Percentiles rank a stretch among this genome's conserved stretches.
These are phyloP conservation scores for Fusarium brevicatenulatum DNA, from an alignment of 2,329 filamentous ascomycete species.

Conservation along the genomic window DNA sequence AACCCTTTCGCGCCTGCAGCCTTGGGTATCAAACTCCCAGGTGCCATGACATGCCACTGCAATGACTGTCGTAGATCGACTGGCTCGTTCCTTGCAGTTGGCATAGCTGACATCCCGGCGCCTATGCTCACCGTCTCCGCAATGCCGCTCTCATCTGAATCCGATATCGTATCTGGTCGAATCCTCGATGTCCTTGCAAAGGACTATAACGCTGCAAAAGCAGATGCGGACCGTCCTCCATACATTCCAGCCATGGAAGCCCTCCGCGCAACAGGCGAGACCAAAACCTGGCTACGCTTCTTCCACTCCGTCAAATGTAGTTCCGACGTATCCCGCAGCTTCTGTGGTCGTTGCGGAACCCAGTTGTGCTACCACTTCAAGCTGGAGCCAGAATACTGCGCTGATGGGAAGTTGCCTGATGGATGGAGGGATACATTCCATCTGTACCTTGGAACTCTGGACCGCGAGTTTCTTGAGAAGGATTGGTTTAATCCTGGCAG, in stretches of 20 bases:
- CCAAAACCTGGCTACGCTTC: constrained; percentile 4
- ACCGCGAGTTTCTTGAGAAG: constrained; percentile 35
- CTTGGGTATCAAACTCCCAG: background rate
- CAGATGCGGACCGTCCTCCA: background rate
- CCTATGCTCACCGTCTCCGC: background rate
- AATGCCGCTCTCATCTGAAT: background rate
- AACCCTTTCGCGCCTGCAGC: background rate
- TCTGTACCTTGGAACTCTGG: constrained; percentile 30
- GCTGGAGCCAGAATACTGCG: constrained; percentile 19
- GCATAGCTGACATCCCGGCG: accelerated
- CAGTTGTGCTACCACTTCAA: constrained; percentile 34
- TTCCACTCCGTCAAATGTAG: constrained; percentile 30
- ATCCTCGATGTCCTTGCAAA: background rate
- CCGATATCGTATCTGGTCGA: accelerated
- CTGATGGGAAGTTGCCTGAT: constrained; percentile 26
- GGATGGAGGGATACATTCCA: constrained; percentile 34
- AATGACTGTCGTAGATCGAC: background rate
- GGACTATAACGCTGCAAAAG: background rate
- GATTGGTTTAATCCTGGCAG: constrained; percentile 31
- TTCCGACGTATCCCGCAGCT: constrained; percentile 37
- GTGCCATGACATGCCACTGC: background rate
- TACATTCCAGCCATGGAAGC: background rate
- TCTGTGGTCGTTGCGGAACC: constrained; percentile 43
- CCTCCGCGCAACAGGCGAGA: background rate
- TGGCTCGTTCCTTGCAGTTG: background rate